Base-by-base conservation (phyloP, 129 eudicot genomes). In the Kitagawia praeruptora region DNA sequence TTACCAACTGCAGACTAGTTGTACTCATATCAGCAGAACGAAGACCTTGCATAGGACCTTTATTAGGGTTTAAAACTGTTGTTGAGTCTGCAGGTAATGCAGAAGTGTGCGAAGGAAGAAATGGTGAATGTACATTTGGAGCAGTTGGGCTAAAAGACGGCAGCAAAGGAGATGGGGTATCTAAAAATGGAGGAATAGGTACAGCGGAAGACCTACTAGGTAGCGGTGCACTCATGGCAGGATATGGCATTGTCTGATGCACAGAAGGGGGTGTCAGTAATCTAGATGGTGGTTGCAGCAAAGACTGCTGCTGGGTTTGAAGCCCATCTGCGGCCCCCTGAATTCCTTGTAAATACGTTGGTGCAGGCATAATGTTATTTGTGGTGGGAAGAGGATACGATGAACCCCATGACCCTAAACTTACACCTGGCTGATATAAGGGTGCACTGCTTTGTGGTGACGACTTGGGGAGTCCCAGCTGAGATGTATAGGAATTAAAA, bases 261-360 rank as follows among this genome's bases (percentile, higher is more conserved):
- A 76, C 3, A 18, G 84, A 72, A 76, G 81, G 83, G 40, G 80
- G 79, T 37, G 78, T 40, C 42, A 78, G 37, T 73, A 84, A 78
- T n/a, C 80, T 82, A 34, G 71, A 71, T 66, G 81, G 80, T 14
- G 85, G 77, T 76, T 70, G 87, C 69, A 82, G 78, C 31, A 78
- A 45, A 75, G 83, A 42, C 61, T 77, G 87, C 37, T 86, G 87
- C 27, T 80, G 84, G 64, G 76, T n/a, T 40, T 81, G 87, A 73
- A 73, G 48, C 74, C 82, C 79, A 4, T 75, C 81, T 53, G 85
- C 21, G 42, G 81, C 46, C 54, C 87, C 87, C 81, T 81, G 28
- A 40, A 74, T 74, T 78, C 81, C 84, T 81, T 81, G 85, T 79
- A 76, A 51, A 48, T 77, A 74, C 46, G 66, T 58, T n/a, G 82